A percentile compares a stretch with the other conserved stretches of the same genome.
These are phyloP conservation scores for Diospyros kaki DNA, from an alignment of 148 eudicot species.

Conservation along the genomic window DNA sequence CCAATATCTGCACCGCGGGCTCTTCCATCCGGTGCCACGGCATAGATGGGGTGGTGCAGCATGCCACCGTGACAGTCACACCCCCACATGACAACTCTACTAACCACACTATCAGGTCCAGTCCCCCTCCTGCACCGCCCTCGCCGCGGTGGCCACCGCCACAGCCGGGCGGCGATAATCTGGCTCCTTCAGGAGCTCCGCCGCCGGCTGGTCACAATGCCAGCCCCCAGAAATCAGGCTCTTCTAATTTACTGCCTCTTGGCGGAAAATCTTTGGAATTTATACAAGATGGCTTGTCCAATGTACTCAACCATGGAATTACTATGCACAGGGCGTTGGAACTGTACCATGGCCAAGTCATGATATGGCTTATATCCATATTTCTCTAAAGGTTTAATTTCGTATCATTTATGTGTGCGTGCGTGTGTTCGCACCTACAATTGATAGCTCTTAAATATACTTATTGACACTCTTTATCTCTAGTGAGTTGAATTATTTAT, in stretches of 20 bases:
- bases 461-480: no score
- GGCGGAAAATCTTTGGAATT: conserved; percentile 6
- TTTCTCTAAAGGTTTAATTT: no score
- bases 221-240: conserved; percentile 2
- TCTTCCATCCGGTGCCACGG: conserved; percentile 67
- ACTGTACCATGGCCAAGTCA: no score
- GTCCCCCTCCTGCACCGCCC: neutral
- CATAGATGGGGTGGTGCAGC: conserved; percentile 49
- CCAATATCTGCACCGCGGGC: conserved; percentile 52
- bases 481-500: no score
- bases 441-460: no score
- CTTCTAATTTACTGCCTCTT: neutral
- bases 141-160: conserved; percentile 9
- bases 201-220: conserved; percentile 15
- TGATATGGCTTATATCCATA: no score
- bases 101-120: neutral
- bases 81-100: conserved; percentile 10
- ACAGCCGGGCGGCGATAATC: neutral
- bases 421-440: no score
- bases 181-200: conserved; percentile 26
- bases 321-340: no score
- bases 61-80: neutral
- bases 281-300: neutral
- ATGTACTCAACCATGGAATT: no score
- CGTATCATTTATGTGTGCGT: no score